Conservation (phyloP, 1,139 yeast species). For the Casaregolazyma suthepensis region DNA sequence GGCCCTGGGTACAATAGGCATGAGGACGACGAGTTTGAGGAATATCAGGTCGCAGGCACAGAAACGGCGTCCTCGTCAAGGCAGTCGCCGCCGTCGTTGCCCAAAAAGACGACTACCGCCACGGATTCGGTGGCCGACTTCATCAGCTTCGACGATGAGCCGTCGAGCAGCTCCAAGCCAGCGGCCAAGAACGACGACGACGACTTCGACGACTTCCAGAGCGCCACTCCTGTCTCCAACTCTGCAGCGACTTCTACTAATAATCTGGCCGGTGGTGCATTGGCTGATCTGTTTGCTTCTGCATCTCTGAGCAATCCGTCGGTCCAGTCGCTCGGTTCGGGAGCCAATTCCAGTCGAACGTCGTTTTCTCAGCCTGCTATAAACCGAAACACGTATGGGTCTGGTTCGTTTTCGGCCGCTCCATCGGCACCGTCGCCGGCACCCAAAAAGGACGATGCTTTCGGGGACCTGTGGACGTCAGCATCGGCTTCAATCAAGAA, state of each 20-base stretch:
- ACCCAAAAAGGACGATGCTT: constrained; percentile 56
- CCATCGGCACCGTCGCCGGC: constrained; percentile 26
- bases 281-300: constrained; percentile 24
- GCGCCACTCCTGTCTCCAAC: constrained; percentile 43
- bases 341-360: neutral
- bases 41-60: constrained; percentile 44
- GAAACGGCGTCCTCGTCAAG: constrained; percentile 8
- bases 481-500: constrained; percentile 48
- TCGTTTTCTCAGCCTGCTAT: constrained; percentile 32
- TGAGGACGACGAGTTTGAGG: constrained; percentile 36
- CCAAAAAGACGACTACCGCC: constrained; percentile 5
- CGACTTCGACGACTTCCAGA: constrained; percentile 92
- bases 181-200: constrained; percentile 45
- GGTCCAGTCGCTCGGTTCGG: constrained; percentile 11
- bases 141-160: constrained; percentile 22
- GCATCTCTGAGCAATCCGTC: constrained; percentile 17
- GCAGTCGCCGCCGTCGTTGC: constrained; percentile 10
- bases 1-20: constrained; percentile 30
- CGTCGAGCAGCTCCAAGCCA: constrained; percentile 27
- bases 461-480: constrained; percentile 69
- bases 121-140: constrained; percentile 19
- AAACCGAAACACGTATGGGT: constrained; percentile 19
- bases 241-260: constrained; percentile 26
- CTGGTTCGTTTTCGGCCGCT: constrained; percentile 20
- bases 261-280: constrained; percentile 18